Conservation (phyloP, 2,329 filamentous ascomycete genomes). For the Rutstroemia sp. region DNA sequence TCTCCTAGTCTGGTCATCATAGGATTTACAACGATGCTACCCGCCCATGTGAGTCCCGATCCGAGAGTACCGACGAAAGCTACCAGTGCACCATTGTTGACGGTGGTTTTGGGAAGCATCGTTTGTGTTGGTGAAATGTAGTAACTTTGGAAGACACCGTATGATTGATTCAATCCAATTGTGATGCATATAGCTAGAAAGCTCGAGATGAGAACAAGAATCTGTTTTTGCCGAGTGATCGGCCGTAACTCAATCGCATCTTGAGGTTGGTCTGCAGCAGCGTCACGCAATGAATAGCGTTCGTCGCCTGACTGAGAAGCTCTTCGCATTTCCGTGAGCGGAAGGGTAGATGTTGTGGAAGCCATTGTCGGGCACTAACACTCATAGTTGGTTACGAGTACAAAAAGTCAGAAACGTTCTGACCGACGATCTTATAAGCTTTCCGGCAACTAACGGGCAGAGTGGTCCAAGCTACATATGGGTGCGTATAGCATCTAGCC, state of each 20-base stretch:
- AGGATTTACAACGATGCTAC: conserved; percentile 42
- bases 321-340: background rate
- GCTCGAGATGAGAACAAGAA: conserved; percentile 35
- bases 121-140: conserved; percentile 37
- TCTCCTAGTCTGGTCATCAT: conserved; percentile 37
- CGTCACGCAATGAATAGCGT: background rate
- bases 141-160: conserved; percentile 42
- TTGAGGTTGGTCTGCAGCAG: background rate
- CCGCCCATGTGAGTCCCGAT: conserved; percentile 42
- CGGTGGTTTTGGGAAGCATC: conserved; percentile 31
- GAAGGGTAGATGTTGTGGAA: conserved; percentile 1
- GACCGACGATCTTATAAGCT: no score
- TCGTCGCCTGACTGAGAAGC: conserved; percentile 18
- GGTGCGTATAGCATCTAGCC: no score
- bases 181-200: conserved; percentile 40
- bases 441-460: no score
- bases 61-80: conserved; percentile 43
- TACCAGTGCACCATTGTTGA: conserved; percentile 35
- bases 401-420: no score
- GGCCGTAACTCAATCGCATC: conserved; percentile 34
- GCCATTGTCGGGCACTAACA: background rate
- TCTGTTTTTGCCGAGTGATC: conserved; percentile 32
- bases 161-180: conserved; percentile 43
- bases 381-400: no score
- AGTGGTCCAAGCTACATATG: no score